Evolutionary conservation across 1,284 basidiomycete genomes (phyloP), one percentile per base, ranked within the genome.

Genomic region (Tylopilus sp.): DNA sequence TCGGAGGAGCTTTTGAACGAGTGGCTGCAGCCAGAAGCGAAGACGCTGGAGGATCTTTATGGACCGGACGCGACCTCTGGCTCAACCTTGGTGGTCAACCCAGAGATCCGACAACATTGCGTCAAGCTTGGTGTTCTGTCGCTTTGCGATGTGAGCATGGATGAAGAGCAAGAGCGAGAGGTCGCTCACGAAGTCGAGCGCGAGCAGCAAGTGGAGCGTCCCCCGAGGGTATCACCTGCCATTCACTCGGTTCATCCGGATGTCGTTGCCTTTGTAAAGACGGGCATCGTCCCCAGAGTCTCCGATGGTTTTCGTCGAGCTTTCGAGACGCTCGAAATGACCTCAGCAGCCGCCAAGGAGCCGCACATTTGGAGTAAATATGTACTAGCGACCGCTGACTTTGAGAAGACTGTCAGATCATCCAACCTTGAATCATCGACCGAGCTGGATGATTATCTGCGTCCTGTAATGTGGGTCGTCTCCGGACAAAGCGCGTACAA

Each of bases 111-210:
- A 6, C 53, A 60, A 15, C 63, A 64, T 35, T 65, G 68, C 9
- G 15, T 53, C 9, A 28, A 41, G 33, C 63, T 76, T 12, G 68
- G 69, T 8, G 1, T 49, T 50, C 2, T 34, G 61, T 21, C 20
- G 29, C 1, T 55, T 60, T 40, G 34, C 46, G 9, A 20, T 10
- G 35, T 4, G 26, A 39, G 55, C 10, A 56, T 74, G 46, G 69
- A 69, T 3, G 76, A 78, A 54, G 77, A 78, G 44, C 76, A 77
- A 52, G 76, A 78, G 51, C 64, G 74, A 21, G 76, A 78, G 53
- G 61, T 77, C 1, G 55, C 49, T 5, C 71, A 73, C 30, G 76
- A 77, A 48, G 56, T 67, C 1, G 72, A 75, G 53, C 59, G 55
- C 7, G 73, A 76, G 50, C 62, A 58, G 6, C 60, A 75, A 40